Evolutionary conservation across 1,139 yeast species (phyloP).

Genomic region (Pichia sp.): DNA sequence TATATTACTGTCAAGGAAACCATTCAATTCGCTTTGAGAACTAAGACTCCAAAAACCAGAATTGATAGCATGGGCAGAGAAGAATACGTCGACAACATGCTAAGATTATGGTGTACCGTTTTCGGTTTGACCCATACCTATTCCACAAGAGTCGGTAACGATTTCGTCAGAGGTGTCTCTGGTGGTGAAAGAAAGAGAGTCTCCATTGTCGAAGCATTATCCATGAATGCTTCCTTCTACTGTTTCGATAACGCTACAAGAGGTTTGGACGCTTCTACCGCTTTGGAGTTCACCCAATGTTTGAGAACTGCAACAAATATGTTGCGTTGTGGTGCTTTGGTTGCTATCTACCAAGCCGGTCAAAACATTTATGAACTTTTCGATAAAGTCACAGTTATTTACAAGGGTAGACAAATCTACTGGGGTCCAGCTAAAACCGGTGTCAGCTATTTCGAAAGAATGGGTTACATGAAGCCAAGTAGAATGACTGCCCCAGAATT

Average conservation of each 20-base stretch:
- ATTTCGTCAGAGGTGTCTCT: conserved; percentile 72
- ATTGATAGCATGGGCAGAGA: conserved; percentile 45
- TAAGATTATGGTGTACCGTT: conserved; percentile 50
- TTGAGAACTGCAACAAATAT: conserved; percentile 57
- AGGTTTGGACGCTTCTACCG: conserved; percentile 72
- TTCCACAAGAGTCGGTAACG: conserved; percentile 52
- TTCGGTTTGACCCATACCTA: conserved; percentile 58
- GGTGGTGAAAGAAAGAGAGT: conserved; percentile 87
- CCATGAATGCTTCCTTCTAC: conserved; percentile 57
- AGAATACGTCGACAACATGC: conserved; percentile 44
- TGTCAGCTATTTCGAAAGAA: conserved; percentile 51
- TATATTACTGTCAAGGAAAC: conserved; percentile 62
- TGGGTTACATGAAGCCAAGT: conserved; percentile 69
- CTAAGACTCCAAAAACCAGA: conserved; percentile 56
- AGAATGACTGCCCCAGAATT: conserved; percentile 86
- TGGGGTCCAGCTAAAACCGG: conserved; percentile 59
- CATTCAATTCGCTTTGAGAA: conserved; percentile 53
- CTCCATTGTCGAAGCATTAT: conserved; percentile 64
- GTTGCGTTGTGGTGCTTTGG: conserved; percentile 55
- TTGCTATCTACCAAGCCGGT: conserved; percentile 77
- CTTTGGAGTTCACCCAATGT: conserved; percentile 66
- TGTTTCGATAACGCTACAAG: conserved; percentile 76
- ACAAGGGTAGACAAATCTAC: conserved; percentile 73
- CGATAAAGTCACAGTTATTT: conserved; percentile 65
- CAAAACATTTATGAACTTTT: conserved; percentile 72